Base-by-base conservation (phyloP, 192 early-diverging fungal species). In the Coemansia sp. region DNA sequence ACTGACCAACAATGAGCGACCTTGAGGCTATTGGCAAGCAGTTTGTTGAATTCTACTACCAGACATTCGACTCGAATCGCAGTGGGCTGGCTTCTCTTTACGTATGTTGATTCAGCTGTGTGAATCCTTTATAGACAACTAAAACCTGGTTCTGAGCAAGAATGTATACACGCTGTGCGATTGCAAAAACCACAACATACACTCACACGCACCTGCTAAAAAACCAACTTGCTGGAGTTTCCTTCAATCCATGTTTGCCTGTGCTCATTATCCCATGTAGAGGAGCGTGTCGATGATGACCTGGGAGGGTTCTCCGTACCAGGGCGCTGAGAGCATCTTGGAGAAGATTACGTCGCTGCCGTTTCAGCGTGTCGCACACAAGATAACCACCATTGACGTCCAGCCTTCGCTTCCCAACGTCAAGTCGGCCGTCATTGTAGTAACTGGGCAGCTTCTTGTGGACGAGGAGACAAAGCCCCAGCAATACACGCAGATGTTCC, bases 1-100 rank as follows among this genome's bases (percentile, higher is more conserved):
- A 31, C 44, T 10, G 22, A 17, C 36, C 19, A 23, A 61, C 40
- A 8, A 70, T 65, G 60, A 56, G 47, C 50, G 57, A 61, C 50
- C 48, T 67, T 60, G 57, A 57, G 42, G 62, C 56, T 8, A 67
- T 87, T 75, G 92, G 87, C 27, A 84, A 87, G 62, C 72, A 84
- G 70, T 96, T 98, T 79, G 80, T 82, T 54, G 81, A 88, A 3
- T 98, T 71, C 72, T 98, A 98, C 85, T 98, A 98, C 82, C 50
- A 83, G 55, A 85, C 87, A 14, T 98, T 98, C 74, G 94, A 94
- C 72, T 15, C 61, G 25, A 81, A 91, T 78, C 87, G 94, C 54
- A 55, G 59, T 4, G 62, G 62, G 0, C 84, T 98, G 37, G 72
- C 61, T 14, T 61, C 84, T 33, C 87, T 98, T 60, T 98, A 96